These are phyloP conservation scores for Talaromyces adpressus DNA, from an alignment of 495 filamentous ascomycete species.

Conservation along the genomic window DNA sequence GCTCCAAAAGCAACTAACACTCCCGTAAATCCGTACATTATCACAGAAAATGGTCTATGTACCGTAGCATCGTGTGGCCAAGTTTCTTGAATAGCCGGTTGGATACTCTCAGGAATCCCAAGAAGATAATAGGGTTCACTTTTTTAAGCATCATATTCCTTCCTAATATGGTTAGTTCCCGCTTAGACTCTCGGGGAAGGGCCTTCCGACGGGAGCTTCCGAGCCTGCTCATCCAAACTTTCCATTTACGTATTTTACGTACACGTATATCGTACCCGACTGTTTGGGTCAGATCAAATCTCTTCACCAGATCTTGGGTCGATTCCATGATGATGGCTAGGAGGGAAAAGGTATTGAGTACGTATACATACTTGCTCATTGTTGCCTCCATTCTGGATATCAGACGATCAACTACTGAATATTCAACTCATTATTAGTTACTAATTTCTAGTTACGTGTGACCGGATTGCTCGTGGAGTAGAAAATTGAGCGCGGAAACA, in stretches of 20 bases:
- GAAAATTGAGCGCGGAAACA: neutral
- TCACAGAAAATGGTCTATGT: neutral
- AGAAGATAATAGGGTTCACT: neutral
- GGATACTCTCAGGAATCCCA: neutral
- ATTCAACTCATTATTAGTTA: neutral
- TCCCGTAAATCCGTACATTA: neutral
- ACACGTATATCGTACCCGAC: neutral
- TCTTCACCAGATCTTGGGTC: neutral
- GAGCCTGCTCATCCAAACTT: neutral
- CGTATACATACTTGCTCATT: neutral
- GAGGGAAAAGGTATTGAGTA: neutral
- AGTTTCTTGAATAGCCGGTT: neutral
- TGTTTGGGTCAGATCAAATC: neutral
- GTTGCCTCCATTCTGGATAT: neutral
- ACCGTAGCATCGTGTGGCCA: neutral
- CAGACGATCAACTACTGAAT: neutral
- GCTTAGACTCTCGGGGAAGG: neutral
- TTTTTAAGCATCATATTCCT: neutral
- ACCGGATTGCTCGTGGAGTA: neutral
- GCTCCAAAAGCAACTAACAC: neutral
- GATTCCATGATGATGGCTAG: neutral
- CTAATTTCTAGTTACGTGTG: neutral
- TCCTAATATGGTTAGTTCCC: neutral
- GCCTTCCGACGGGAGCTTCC: neutral
- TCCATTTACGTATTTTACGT: neutral